Base-by-base conservation (phyloP, 306 rosid species). In the Malus fusca region DNA sequence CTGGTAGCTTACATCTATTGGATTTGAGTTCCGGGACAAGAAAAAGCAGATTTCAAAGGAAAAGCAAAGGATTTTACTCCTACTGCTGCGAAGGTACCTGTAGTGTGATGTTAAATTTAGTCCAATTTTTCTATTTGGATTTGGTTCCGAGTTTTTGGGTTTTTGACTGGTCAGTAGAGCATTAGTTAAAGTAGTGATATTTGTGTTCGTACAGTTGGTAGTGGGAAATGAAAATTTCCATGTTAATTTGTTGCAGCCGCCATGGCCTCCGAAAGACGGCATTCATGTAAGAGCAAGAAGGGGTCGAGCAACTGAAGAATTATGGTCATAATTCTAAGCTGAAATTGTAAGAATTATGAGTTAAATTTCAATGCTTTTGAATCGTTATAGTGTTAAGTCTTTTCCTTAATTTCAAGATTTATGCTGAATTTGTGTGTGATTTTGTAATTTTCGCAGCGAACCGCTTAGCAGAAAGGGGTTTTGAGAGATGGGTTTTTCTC, bases 281-380 rank as follows among this genome's bases (percentile, higher is more conserved):
- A 93, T 93, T 83, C 98, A 90, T 81, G 98, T 93, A 5, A 85
- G 92, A 85, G 98, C 98, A 33, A 87, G 97, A 85, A 87, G 97
- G 46, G 97, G 98, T 31, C 96, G 91, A 84, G 97, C 97, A 40
- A 91, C 98, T 21, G 98, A 93, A 48, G 53, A 93, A 93, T 79
- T 96, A 88, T 64, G 91, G 66, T n/a, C 62, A 61, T 25, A 61
- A 96, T 40, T 92, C 91, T 37, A 37, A 30, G 98, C 96, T 19
- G 96, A 93, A 86, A 88, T 30, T 96, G 77, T 93, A 84, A 44
- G 18, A 61, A 60, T 23, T 46, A 4, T 18, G 10, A 7, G 4
- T n/a, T 44, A 13, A 21, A 5, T 56, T 11, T 5, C 48, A 61
- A 31, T 52, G 46, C 30, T 52, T 61, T 5, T 10, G 35, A 71